Conservation (phyloP, 1,139 yeast genomes). For the Candida glucosophila region DNA sequence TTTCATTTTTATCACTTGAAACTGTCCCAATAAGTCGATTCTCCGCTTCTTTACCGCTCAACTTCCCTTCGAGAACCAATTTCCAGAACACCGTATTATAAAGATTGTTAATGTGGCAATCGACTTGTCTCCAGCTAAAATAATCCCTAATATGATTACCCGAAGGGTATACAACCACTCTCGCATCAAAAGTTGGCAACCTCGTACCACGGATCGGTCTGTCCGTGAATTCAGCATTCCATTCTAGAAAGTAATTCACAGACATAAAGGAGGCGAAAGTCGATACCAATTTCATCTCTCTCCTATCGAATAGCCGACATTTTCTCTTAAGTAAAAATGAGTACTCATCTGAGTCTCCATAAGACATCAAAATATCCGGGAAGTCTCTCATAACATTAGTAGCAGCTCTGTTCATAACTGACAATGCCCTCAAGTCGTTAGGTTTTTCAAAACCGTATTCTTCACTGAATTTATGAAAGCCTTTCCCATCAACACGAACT, state of each 20-base stretch:
- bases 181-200: slow-evolving; percentile 83
- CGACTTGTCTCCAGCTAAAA: slow-evolving; percentile 92
- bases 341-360: slow-evolving; percentile 95
- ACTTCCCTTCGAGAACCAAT: slow-evolving; percentile 60
- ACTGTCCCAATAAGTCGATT: slow-evolving; percentile 63
- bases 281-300: slow-evolving; percentile 72
- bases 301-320: slow-evolving; percentile 66
- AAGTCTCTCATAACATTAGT: slow-evolving; percentile 48
- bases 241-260: slow-evolving; percentile 59
- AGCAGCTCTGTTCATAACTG: slow-evolving; percentile 80
- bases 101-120: slow-evolving; percentile 89
- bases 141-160: slow-evolving; percentile 60
- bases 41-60: slow-evolving; percentile 75
- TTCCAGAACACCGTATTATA: slow-evolving; percentile 94
- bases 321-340: slow-evolving; percentile 62
- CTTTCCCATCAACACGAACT: slow-evolving; percentile 86
- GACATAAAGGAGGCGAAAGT: slow-evolving; percentile 80
- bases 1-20: slow-evolving; percentile 80
- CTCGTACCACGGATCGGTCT: slow-evolving; percentile 25
- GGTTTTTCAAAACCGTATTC: slow-evolving; percentile 76
- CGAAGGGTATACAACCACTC: slow-evolving; percentile 83
- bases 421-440: slow-evolving; percentile 69
- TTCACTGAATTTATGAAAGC: slow-evolving; percentile 79
- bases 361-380: slow-evolving; percentile 72
- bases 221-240: slow-evolving; percentile 55